These are phyloP conservation scores for Pyrrhoderma lamaoense DNA, from an alignment of 1,284 basidiomycete species.

Conservation along the genomic window DNA sequence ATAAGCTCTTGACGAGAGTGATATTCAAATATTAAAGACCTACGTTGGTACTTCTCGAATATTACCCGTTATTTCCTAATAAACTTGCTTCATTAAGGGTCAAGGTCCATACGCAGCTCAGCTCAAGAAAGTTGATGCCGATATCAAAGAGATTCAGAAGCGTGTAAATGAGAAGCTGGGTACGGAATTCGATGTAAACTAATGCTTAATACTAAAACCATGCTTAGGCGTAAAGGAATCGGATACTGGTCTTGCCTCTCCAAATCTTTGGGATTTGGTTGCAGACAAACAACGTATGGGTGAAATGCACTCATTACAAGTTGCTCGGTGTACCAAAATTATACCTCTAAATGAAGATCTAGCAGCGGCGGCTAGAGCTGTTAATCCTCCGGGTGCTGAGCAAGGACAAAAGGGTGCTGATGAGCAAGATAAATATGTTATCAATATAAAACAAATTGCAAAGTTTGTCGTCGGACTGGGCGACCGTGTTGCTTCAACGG, in stretches of 20 bases:
- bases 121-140: conserved; percentile 85
- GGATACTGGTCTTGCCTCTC: conserved; percentile 94
- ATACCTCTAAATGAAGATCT: conserved; percentile 74
- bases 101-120: conserved; percentile 94
- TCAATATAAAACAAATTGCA: conserved; percentile 99
- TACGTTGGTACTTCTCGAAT: conserved; percentile 50
- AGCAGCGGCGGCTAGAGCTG: conserved; percentile 65
- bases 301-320: conserved; percentile 91
- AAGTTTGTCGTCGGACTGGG: conserved; percentile 98
- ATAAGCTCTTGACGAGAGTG: conserved; percentile 92
- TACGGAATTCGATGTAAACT: conserved; percentile 26
- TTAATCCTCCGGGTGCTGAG: conserved; percentile 65
- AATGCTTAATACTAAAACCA: neutral
- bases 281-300: conserved; percentile 87
- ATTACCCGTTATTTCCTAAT: conserved; percentile 1
- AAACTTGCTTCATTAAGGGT: conserved; percentile 49
- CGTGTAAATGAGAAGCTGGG: conserved; percentile 96
- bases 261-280: conserved; percentile 93
- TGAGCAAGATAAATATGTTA: conserved; percentile 98
- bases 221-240: conserved; percentile 87
- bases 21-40: conserved; percentile 99
- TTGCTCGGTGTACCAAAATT: conserved; percentile 98
- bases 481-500: conserved; percentile 93
- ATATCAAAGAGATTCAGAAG: conserved; percentile 96
- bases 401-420: conserved; percentile 88